Evolutionary conservation across 768 basidiomycete genomes (phyloP), one percentile per base, ranked within the genome.

Genomic region (Podaxis sp.): DNA sequence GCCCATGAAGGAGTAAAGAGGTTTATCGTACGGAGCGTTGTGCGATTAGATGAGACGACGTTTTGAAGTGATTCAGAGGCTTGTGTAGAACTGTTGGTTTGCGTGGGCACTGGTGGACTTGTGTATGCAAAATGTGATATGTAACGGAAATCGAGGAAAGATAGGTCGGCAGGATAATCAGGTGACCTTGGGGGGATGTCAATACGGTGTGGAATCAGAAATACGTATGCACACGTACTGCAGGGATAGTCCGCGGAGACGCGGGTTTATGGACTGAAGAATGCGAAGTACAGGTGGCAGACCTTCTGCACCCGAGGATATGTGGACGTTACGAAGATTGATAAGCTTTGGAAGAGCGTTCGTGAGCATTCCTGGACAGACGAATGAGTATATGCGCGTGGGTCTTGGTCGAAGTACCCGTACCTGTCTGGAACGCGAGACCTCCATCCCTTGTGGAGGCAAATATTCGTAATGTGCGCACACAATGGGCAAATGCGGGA

Each of bases 381-480:
- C 11, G 36, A 51, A 38, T 63, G 19, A 65, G 24, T 15, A 11
- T 7, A 22, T 5, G 17, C 13, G 17, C 46, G 7, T 37, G 7
- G 0, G 15, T 1, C 33, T 1, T 12, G 11, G 55, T 12, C 54
- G 19, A 57, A 3, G 55, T 38, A 50, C 12, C 61, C 74, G 15
- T 66, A 88, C 88, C 85, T 24, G 83, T 85, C 72, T 89, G 87
- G 71, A 90, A 90, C 0, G 84, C 80, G 66, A 85, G 78, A 1
- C 82, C 74, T 15, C 80, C 82, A 55, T 79, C 78, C 29, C 74
- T 74, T 17, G 81, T 37, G 46, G 64, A 77, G 3, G 86, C 85
- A 67, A 83, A 87, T 37, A 91, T 81, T 25, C 82, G 79, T 63
- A 90, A 65, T 15, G 83, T 85, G 66, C 78, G 76, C 46, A 90